Conservation (phyloP, 1,284 basidiomycete species). For the Filobasidium uniguttulatum region DNA sequence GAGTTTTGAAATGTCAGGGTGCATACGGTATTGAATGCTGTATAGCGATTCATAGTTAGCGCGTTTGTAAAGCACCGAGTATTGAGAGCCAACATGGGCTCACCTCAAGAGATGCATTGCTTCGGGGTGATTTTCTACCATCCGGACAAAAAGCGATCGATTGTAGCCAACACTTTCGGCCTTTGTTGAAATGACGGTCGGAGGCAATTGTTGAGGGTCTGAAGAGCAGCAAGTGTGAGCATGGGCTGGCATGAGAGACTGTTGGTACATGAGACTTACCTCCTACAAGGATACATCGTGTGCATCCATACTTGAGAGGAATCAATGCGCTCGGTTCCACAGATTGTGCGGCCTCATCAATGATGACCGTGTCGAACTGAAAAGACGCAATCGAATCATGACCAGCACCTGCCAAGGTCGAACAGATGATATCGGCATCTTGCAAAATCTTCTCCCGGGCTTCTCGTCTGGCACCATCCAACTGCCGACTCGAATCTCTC, state of each 20-base stretch:
- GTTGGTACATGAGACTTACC: conserved; percentile 39
- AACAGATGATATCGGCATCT: conserved; percentile 86
- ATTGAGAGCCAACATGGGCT: no score
- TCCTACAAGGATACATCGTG: conserved; percentile 86
- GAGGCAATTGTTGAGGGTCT: conserved; percentile 95
- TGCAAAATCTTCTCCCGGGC: conserved; percentile 61
- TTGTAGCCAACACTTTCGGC: conserved; percentile 72
- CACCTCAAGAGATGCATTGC: conserved; percentile 83
- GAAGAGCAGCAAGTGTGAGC: conserved; percentile 9
- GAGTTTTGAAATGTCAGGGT: conserved; percentile 82
- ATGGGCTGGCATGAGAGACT: background rate
- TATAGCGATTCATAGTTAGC: background rate
- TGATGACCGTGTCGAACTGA: conserved; percentile 91
- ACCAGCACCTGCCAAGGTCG: conserved; percentile 83
- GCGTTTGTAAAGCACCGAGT: background rate
- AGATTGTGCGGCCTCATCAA: conserved; percentile 96
- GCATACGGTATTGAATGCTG: conserved; percentile 97
- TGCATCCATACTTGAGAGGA: conserved; percentile 77
- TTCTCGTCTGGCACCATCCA: conserved; percentile 63
- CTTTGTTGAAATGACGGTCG: conserved; percentile 83
- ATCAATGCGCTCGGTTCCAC: conserved; percentile 95
- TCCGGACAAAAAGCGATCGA: conserved; percentile 80
- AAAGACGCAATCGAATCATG: conserved; percentile 72
- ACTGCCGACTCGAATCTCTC: conserved; percentile 52
- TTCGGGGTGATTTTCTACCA: conserved; percentile 63